phyloP scores from a whole-genome alignment of 2,329 filamentous ascomycete genomes.

The Chaetomium olivaceum region DNA sequence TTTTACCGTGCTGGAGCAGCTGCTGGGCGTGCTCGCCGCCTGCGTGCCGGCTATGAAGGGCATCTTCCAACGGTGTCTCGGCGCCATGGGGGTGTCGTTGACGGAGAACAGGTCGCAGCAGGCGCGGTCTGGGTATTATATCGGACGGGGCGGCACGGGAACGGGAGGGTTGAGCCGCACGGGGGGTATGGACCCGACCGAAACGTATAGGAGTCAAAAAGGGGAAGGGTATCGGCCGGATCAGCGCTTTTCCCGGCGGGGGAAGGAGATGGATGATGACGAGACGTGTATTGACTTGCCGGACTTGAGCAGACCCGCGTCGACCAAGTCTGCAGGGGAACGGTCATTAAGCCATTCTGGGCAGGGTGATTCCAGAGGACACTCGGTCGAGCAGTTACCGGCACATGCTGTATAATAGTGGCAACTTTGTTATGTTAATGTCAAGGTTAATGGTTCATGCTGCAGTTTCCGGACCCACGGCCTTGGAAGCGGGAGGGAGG shows the following conservation, averaged over 20 bases:
- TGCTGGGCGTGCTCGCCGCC: conserved; percentile 29
- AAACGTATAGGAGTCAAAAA: conserved; percentile 12
- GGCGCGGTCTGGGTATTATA: conserved; percentile 22
- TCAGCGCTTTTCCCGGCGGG: conserved; percentile 3
- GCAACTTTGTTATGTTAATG: not conserved
- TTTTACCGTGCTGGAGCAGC: conserved; percentile 31
- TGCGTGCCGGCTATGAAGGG: conserved; percentile 33
- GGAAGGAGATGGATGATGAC: conserved; percentile 25
- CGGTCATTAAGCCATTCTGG: not conserved
- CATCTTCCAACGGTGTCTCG: conserved; percentile 27
- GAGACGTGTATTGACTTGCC: conserved; percentile 25
- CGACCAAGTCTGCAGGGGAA: conserved; percentile 12
- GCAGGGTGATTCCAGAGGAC: not conserved
- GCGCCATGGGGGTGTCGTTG: conserved; percentile 27
- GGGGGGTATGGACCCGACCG: not conserved
- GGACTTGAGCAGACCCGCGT: conserved; percentile 17
- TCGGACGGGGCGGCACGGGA: conserved; percentile 6
- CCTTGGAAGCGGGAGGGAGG: not conserved
- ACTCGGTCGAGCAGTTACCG: conserved; percentile 20
- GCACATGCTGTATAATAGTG: conserved; percentile 23
- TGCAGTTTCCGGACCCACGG: not conserved
- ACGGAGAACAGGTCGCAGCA: conserved; percentile 18
- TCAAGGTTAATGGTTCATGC: not conserved
- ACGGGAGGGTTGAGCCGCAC: not conserved
- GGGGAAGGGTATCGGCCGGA: not conserved